Percentiles rank a stretch among this genome's conserved stretches.
Conservation (phyloP, 2,329 filamentous ascomycete genomes). For the Fusarium luffae region DNA sequence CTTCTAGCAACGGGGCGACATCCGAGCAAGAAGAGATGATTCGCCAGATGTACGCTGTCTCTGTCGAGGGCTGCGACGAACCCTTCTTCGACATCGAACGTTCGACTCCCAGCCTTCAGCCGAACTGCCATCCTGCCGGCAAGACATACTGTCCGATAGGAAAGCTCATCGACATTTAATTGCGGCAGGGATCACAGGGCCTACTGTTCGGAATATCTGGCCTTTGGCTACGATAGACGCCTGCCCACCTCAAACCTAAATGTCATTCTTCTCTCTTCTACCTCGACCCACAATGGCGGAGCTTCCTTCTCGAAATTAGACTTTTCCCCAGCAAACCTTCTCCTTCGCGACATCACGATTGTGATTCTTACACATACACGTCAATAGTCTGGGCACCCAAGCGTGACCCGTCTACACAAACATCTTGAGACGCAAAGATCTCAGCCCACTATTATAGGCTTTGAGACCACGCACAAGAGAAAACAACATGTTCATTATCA, state of each 20-base stretch:
- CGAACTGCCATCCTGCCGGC: background rate
- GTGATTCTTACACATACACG: background rate
- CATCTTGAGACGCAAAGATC: background rate
- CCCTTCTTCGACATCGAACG: background rate
- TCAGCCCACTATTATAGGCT: too few relatives aligned
- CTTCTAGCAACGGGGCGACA: background rate
- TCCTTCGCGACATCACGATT: background rate
- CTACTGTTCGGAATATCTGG: background rate
- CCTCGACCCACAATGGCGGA: background rate
- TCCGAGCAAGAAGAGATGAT: background rate
- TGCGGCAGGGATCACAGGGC: background rate
- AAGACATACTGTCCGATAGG: background rate
- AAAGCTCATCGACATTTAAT: background rate
- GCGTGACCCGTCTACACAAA: background rate
- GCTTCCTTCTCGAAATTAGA: background rate
- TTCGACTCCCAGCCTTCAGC: too few relatives aligned
- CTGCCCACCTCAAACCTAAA: background rate
- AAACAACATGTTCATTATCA: background rate
- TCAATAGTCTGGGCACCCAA: background rate
- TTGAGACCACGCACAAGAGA: background rate
- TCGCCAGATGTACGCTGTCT: background rate
- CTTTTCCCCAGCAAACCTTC: fast-evolving
- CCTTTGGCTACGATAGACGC: background rate
- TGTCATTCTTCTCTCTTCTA: too few relatives aligned
- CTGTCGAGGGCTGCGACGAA: background rate